Base-by-base conservation (phyloP, 768 basidiomycete genomes). In the Tephrocybe rancida region DNA sequence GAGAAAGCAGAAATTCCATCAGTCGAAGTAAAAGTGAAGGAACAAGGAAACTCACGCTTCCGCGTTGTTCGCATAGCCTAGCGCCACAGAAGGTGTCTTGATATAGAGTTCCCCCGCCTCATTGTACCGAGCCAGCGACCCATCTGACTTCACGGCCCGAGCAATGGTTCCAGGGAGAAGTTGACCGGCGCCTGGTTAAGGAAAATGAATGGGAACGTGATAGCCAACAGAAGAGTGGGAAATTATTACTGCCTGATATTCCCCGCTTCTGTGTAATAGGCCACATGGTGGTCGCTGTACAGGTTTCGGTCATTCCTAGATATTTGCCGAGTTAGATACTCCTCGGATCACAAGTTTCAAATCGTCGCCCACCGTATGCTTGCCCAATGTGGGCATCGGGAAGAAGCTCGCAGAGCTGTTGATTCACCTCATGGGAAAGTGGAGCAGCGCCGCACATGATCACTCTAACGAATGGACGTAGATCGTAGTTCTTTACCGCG, bases 271-370 rank as follows among this genome's bases (percentile, higher is more conserved):
- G 61, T 3, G 74, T 71, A 5, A 79, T 69, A 14, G 80, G 68
- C 66, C 78, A 80, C 70, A 83, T 77, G 13, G 75, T 65, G 6
- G 79, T 73, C 7, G 79, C 74, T 0, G 84, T 83, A 51, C 76
- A 75, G 0, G 81, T 76, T 62, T 90, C 88, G 0, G 88, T 89
- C 81, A 86, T 79, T 4, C 87, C 86, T 88, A 44, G 3, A 42
- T 30, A 3, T 7, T 44, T 42, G 9, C 22, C 10, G 29, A 21
- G 52, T 42, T 8, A 39, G 22, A 10, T 19, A 5, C 6, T 32
- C 41, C 35, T 44, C 46, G 14, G 37, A 43, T 47, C 27, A 27
- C 21, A 22, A 5, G 25, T 4, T 25, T 19, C 19, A 19, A 48
- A 29, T n/a, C 24, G 39, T 19, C 30, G 44, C 39, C 29, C 48